A percentile compares a stretch with the other conserved stretches of the same genome.
Evolutionary conservation across 441 rosid genomes (phyloP).

Genomic region (Kokia cookei): DNA sequence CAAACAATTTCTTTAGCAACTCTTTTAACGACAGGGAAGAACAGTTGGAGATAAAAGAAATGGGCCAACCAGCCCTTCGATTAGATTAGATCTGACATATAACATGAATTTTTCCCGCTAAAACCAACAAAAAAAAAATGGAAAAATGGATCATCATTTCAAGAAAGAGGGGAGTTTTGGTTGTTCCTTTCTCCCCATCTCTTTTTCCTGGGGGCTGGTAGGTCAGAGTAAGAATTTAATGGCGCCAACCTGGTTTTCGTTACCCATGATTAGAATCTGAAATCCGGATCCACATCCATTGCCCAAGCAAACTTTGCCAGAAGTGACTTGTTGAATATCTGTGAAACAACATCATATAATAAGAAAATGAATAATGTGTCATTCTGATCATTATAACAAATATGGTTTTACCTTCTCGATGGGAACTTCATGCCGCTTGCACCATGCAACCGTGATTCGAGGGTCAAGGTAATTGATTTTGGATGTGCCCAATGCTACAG

Average conservation of each 20-base stretch:
- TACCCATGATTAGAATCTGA: conserved; percentile 69
- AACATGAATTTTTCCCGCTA: conserved; percentile 24
- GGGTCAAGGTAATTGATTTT: conserved; percentile 98
- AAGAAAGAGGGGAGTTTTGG: neutral
- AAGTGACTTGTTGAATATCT: conserved; percentile 98
- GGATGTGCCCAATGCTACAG: conserved; percentile 97
- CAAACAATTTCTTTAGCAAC: conserved; percentile 15
- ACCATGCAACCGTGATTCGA: conserved; percentile 97
- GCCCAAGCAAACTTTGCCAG: conserved; percentile 98
- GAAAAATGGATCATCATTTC: conserved; percentile 1
- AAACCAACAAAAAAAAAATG: conserved; percentile 15
- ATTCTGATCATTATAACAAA: neutral
- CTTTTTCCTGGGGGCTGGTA: neutral
- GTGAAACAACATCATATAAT: conserved; percentile 14
- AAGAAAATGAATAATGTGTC: neutral
- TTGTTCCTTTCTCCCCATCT: neutral
- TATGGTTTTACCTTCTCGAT: conserved; percentile 74
- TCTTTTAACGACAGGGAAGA: neutral
- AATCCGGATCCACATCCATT: conserved; percentile 95
- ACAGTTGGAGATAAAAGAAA: conserved; percentile 5
- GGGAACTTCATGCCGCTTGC: conserved; percentile 97
- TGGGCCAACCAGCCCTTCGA: conserved; percentile 22
- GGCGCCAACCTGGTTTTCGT: neutral
- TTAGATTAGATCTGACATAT: conserved; percentile 58
- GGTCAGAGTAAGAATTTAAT: neutral